A percentile compares a stretch with the other conserved stretches of the same genome.
Conservation (phyloP, 768 basidiomycete genomes). For the Galerina marginata region DNA sequence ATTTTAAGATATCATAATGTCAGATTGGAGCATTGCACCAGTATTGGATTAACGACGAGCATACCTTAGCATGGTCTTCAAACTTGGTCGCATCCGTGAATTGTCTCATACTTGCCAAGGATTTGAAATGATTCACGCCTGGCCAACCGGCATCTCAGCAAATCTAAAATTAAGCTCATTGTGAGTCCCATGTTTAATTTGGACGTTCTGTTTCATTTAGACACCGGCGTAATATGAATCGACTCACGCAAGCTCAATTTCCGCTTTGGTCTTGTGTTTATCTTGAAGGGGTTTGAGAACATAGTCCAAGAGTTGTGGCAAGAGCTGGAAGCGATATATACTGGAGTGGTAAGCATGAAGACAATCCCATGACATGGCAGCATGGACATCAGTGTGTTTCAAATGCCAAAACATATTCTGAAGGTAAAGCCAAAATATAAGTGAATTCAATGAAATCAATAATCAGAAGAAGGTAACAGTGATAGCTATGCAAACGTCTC, state of each 20-base stretch:
- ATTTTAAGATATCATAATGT: background rate
- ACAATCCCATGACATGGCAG: background rate
- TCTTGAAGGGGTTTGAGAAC: background rate
- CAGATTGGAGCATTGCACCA: background rate
- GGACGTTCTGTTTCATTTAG: too few relatives aligned
- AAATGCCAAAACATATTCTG: background rate
- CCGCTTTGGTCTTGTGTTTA: too few relatives aligned
- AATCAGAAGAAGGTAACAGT: background rate
- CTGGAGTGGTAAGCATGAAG: background rate
- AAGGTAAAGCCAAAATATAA: background rate
- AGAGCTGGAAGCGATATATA: background rate
- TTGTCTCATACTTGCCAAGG: constrained; percentile 14
- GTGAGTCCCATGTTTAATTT: too few relatives aligned
- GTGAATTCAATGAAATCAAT: background rate
- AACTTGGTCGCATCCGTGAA: constrained; percentile 36
- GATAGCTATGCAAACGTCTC: background rate
- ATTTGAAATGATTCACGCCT: constrained; percentile 31
- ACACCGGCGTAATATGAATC: too few relatives aligned
- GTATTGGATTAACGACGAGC: too few relatives aligned
- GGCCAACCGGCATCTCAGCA: constrained; percentile 24
- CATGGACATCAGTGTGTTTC: background rate
- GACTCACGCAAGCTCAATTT: too few relatives aligned
- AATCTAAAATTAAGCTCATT: background rate
- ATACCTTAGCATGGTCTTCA: constrained; percentile 20
- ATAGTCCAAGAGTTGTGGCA: background rate